Conservation (phyloP, 73 alveolate genomes). For the Tetrahymena elliotti region DNA sequence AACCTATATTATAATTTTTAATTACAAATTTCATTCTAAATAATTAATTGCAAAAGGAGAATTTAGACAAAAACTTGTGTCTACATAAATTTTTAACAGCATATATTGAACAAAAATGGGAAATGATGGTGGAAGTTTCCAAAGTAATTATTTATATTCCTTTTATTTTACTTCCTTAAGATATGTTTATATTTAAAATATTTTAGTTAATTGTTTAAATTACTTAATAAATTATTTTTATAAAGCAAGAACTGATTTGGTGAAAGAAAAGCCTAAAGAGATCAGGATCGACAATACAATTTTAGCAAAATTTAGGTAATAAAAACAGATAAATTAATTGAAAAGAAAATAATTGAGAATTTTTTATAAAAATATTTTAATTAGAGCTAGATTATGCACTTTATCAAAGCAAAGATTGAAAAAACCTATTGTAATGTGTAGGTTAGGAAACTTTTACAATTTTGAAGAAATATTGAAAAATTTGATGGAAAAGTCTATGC, state of each 20-base stretch:
- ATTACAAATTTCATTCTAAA: not conserved
- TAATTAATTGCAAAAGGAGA: not conserved
- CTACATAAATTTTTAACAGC: not conserved
- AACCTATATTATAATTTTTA: not conserved
- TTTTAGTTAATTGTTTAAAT: not conserved
- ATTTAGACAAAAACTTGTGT: not conserved
- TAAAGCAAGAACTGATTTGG: not conserved
- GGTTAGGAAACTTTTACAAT: constrained; percentile 77
- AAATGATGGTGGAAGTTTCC: not conserved
- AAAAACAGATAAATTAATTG: not conserved
- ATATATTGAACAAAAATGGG: not conserved
- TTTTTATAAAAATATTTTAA: not conserved
- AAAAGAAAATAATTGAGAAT: not conserved
- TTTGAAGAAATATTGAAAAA: constrained; percentile 66
- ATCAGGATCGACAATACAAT: not conserved
- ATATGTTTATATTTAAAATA: not conserved
- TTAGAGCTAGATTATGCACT: constrained; percentile 62
- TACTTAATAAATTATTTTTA: not conserved
- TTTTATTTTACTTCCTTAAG: not conserved
- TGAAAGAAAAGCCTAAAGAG: not conserved
- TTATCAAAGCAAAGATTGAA: constrained; percentile 68
- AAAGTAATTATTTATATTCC: not conserved
- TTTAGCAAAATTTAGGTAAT: not conserved
- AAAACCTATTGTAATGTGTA: constrained; percentile 80
- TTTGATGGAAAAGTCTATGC: constrained; percentile 64